Conservation (phyloP, 1,284 basidiomycete genomes). For the Melanopsichium pennsylvanicum region DNA sequence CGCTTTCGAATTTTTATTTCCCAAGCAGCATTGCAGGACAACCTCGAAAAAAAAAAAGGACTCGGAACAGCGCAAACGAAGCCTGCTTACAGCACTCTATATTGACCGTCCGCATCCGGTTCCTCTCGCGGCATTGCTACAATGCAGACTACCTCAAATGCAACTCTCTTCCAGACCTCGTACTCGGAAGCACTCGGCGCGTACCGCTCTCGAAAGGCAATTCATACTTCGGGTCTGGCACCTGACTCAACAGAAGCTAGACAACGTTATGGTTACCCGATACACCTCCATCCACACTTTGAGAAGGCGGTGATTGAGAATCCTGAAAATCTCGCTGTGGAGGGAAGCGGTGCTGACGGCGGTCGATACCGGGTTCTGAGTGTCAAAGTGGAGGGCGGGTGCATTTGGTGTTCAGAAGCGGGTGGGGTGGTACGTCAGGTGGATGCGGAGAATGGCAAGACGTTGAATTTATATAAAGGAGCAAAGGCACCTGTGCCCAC, state of each 20-base stretch:
- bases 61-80: too few relatives aligned
- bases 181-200: conserved; percentile 38
- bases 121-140: not conserved
- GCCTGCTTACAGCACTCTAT: too few relatives aligned
- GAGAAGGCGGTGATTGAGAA: not conserved
- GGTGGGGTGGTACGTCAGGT: conserved; percentile 27
- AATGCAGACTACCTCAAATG: conserved; percentile 41
- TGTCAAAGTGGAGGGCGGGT: conserved; percentile 2
- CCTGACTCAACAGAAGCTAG: not conserved
- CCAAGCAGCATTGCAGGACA: too few relatives aligned
- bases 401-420: conserved; percentile 25
- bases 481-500: conserved; percentile 30
- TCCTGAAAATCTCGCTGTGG: conserved; percentile 11
- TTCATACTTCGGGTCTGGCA: conserved; percentile 18
- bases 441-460: conserved; percentile 20
- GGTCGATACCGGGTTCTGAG: conserved; percentile 22
- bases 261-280: conserved; percentile 31
- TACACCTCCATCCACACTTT: conserved; percentile 31
- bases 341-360: conserved; percentile 32
- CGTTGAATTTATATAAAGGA: conserved; percentile 21
- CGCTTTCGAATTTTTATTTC: too few relatives aligned
- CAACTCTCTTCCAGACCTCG: conserved; percentile 45
- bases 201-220: conserved; percentile 28
- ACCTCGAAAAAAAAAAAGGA: too few relatives aligned
- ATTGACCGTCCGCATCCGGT: too few relatives aligned